Base-by-base conservation (phyloP, 768 basidiomycete species). In the Mycena olivaceomarginata region DNA sequence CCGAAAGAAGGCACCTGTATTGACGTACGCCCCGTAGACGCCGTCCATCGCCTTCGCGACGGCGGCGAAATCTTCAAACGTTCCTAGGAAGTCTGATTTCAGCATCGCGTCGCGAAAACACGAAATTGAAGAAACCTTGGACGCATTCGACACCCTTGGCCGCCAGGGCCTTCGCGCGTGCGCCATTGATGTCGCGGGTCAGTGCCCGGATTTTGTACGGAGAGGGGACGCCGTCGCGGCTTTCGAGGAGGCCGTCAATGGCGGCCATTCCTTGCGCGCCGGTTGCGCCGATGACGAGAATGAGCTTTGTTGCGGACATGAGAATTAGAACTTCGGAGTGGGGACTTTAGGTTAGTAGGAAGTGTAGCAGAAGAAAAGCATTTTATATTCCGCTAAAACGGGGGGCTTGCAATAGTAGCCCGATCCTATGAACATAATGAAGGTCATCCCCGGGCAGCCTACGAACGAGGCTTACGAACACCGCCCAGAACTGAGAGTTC, bases 211-310 rank as follows among this genome's bases (percentile, higher is more conserved):
- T 84, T 20, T 81, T 77, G 77, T 88, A 89, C 0, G 88, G 88
- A 43, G 88, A 88, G 0, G 88, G 86, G 22, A 83, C 82, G 8
- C 87, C 88, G 63, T 81, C 77, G 71, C 64, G 78, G 20, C 84
- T 82, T 40, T 82, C 83, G 41, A 89, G 84, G 22, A 89, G 82
- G 39, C 83, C 84, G 67, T 86, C 82, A 46, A 88, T 84, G 65
- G 89, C 87, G 25, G 83, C 83, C 72, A 85, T 79, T 16, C 89
- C 89, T 73, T 90, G 89, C 4, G 88, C 88, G 67, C 89, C 89
- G 48, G 89, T 89, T 10, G 86, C 89, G 48, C 89, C 89, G 41
- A 90, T 86, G 53, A 90, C 87, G 60, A 89, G 83, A 71, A 90
- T 88, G 69, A 87, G 78, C 80, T 87, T 88, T 75, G 59, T 75